Percentiles rank a stretch among this genome's conserved stretches.
Evolutionary conservation across 768 basidiomycete species (phyloP).

Genomic region (Lentinula guzmanii): DNA sequence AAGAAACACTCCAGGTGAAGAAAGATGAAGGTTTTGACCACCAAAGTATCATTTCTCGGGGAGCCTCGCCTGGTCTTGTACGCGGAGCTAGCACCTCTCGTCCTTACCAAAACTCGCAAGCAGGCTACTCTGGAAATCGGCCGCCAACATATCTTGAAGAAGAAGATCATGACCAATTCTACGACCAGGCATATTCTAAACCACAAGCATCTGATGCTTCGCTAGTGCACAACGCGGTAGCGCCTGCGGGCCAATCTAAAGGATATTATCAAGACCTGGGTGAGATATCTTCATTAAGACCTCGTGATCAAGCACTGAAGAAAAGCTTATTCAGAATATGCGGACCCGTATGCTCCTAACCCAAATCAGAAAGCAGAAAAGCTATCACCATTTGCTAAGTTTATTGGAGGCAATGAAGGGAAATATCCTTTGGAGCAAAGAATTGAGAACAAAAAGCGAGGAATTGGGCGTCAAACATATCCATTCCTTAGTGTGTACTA

Average conservation of each 20-base stretch:
- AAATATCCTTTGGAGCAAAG: conserved; percentile 68
- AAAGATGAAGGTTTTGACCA: conserved; percentile 18
- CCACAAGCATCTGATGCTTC: conserved; percentile 28
- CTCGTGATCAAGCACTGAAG: not conserved
- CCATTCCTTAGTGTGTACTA: conserved; percentile 64
- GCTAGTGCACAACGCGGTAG: conserved; percentile 43
- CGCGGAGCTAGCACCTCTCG: conserved; percentile 9
- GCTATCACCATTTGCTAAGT: conserved; percentile 29
- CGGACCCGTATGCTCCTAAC: conserved; percentile 39
- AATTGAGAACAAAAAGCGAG: conserved; percentile 84
- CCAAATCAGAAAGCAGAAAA: conserved; percentile 28
- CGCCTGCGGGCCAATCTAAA: conserved; percentile 20
- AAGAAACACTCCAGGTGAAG: not conserved
- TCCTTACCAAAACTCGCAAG: not conserved
- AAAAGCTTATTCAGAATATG: conserved; percentile 45
- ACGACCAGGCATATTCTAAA: conserved; percentile 16
- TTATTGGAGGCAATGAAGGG: conserved; percentile 32
- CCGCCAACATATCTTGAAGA: conserved; percentile 16
- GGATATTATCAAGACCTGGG: conserved; percentile 49
- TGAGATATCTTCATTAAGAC: not conserved
- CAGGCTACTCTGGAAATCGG: not conserved
- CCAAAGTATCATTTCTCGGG: conserved; percentile 9
- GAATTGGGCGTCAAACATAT: conserved; percentile 75
- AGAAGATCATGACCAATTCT: conserved; percentile 20
- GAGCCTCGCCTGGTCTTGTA: conserved; percentile 6